phyloP scores from a whole-genome alignment of 306 rosid genomes.

The Trifolium repens region DNA sequence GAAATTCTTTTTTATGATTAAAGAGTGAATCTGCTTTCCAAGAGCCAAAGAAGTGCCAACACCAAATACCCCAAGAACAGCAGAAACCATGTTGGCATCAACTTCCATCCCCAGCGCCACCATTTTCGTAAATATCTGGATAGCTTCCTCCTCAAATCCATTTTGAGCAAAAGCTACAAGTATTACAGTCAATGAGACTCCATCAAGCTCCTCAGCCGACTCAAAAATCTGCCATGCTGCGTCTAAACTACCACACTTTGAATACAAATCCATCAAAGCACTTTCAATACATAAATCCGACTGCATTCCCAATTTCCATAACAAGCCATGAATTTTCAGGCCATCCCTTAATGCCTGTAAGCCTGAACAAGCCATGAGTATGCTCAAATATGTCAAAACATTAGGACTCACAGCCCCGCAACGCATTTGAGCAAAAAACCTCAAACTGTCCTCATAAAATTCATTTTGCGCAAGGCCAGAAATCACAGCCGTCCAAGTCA shows the following conservation, averaged over 20 bases:
- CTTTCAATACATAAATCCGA: conserved; percentile 77
- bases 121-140: conserved; percentile 71
- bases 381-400: conserved; percentile 78
- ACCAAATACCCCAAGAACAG: conserved; percentile 84
- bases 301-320: conserved; percentile 78
- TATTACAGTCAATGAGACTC: conserved; percentile 82
- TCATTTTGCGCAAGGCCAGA: conserved; percentile 80
- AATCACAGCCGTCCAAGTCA: conserved; percentile 90
- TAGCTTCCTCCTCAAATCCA: conserved; percentile 86
- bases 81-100: conserved; percentile 75
- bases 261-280: conserved; percentile 90
- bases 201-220: conserved; percentile 74
- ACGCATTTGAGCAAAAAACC: conserved; percentile 56
- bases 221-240: conserved; percentile 76
- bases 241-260: conserved; percentile 75
- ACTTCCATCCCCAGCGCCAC: conserved; percentile 64
- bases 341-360: conserved; percentile 73
- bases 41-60: conserved; percentile 72
- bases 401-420: conserved; percentile 67
- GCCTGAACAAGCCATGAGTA: conserved; percentile 84
- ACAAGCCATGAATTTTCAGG: conserved; percentile 74
- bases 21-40: conserved; percentile 78
- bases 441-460: conserved; percentile 55
- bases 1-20: conserved; percentile 65
- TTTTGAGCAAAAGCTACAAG: conserved; percentile 86